Base-by-base conservation (phyloP, 176 grass and related monocot genomes). In the Zoysia japonica region DNA sequence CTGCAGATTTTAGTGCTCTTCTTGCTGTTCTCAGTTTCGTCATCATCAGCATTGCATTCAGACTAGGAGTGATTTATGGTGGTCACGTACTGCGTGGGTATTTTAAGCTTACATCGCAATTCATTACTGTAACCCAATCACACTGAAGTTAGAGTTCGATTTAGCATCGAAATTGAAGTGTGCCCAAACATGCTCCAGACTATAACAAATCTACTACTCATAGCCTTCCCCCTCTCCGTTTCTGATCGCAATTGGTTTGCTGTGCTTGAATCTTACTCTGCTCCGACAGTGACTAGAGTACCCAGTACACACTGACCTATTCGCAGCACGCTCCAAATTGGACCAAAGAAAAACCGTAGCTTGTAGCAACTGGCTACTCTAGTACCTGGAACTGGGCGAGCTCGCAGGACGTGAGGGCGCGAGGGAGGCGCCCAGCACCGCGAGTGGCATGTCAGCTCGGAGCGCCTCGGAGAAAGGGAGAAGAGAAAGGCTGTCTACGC, bases 371-470 rank as follows among this genome's bases (percentile, higher is more conserved):
- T 73, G 38, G 9, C 20, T 16, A 47, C 37, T 2, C 37, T 5
- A 52, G 62, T 82, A 83, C 75, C 87, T 76, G 70, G 54, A 41
- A 1, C 56, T 36, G 9, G 63, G 15, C 1, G 70, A 28, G 63
- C 54, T 10, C 1, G 3, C 53, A 1, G 70, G 76, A 9, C 9
- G 39, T 5, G 54, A 17, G 12, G 64, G 7, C 0, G 38, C 3
- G 2, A 45, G 14, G 20, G 77, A 17, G 50, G 16, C 51, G 2
- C 86, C 64, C 47, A 80, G 15, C 16, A 54, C 0, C 42, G 28
- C 28, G 28, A 28, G 28, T 28, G 28, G 28, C 28, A 28, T 28
- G 28, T 28, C 28, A 28, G 28, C 28, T 28, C 28, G 28, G 28
- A 28, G 28, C 28, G 28, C 28, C 28, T 28, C 28, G 28, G 28